A percentile compares a stretch with the other conserved stretches of the same genome.
Evolutionary conservation across 1,139 yeast species (phyloP).

Genomic region (Blastobotrys indianensis): DNA sequence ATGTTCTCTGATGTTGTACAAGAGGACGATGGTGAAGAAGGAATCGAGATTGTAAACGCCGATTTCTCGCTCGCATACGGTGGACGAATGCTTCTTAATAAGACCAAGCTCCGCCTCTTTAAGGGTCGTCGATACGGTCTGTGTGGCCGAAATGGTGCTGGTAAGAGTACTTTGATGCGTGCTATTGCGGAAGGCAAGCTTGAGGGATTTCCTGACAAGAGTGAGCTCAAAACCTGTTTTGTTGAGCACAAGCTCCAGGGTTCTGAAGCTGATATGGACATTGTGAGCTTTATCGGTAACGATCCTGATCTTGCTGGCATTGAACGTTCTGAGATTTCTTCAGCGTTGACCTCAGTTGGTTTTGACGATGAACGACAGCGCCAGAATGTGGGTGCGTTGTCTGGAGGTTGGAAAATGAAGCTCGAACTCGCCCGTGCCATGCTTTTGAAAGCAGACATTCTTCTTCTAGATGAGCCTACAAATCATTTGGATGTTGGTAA

Average conservation of each 20-base stretch:
- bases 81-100: conserved; percentile 92
- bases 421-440: conserved; percentile 96
- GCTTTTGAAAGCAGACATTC: conserved; percentile 95
- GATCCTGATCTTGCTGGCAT: conserved; percentile 73
- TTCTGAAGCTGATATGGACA: conserved; percentile 84
- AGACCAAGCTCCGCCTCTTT: conserved; percentile 76
- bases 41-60: conserved; percentile 85
- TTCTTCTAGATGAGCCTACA: conserved; percentile 95
- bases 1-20: conserved; percentile 59
- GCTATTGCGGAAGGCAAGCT: conserved; percentile 95
- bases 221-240: conserved; percentile 84
- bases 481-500: conserved; percentile 94
- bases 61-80: conserved; percentile 96
- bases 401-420: conserved; percentile 99
- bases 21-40: conserved; percentile 58
- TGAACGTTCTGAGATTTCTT: conserved; percentile 61
- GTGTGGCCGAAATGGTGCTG: conserved; percentile 98
- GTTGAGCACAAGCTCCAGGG: conserved; percentile 98
- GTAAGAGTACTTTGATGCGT: conserved; percentile 96
- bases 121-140: conserved; percentile 97
- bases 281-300: conserved; percentile 81
- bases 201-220: conserved; percentile 94
- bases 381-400: conserved; percentile 87
- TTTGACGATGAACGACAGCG: conserved; percentile 83
- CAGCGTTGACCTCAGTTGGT: conserved; percentile 78